A percentile compares a stretch with the other conserved stretches of the same genome.
Conservation (phyloP, 345 rosid genomes). For the Eutrema yunnanense region DNA sequence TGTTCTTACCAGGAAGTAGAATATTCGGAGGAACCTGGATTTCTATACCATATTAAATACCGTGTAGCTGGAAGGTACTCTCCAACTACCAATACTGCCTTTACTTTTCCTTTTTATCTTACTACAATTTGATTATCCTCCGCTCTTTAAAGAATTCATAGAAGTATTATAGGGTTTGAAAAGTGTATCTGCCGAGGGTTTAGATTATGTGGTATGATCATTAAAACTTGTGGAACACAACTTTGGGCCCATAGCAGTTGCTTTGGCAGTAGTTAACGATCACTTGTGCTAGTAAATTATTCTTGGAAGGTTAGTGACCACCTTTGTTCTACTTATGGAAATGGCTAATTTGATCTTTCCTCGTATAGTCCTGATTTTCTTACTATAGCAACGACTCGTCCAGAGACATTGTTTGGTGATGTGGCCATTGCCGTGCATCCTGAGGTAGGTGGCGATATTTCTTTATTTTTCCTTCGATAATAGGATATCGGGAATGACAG, state of each 20-base stretch:
- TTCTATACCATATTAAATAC: conserved; percentile 80
- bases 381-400: conserved; percentile 93
- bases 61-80: conserved; percentile 92
- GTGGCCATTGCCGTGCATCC: conserved; percentile 96
- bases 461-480: background rate
- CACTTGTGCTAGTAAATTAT: background rate
- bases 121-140: background rate
- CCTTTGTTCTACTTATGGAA: background rate
- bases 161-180: background rate
- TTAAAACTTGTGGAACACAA: background rate
- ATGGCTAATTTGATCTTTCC: conserved; percentile 22
- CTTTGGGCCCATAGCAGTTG: background rate
- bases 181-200: background rate
- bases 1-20: conserved; percentile 76
- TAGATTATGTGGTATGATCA: conserved; percentile 1
- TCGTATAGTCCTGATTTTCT: conserved; percentile 69
- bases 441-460: conserved; percentile 38
- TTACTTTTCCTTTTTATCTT: background rate
- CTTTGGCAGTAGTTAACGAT: background rate
- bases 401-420: conserved; percentile 96
- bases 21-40: conserved; percentile 92
- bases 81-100: conserved; percentile 2
- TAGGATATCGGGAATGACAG: background rate
- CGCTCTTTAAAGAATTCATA: background rate
- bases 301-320: background rate